A percentile compares a stretch with the other conserved stretches of the same genome.
phyloP scores from a whole-genome alignment of 768 basidiomycete species.

The Xanthoconium stramineum region DNA sequence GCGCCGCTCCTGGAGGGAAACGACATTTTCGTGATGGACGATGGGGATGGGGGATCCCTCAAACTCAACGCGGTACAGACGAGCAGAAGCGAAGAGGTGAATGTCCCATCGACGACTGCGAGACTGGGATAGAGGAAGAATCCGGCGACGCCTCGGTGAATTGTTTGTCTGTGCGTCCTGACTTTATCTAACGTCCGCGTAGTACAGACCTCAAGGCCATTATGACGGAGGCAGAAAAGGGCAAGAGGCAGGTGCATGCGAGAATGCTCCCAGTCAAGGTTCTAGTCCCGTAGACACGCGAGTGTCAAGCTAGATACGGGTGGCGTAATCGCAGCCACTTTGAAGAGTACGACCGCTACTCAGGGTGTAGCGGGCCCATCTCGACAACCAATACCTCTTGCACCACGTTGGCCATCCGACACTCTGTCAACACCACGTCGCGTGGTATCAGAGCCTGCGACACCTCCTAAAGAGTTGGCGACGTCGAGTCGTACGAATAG shows the following conservation, averaged over 20 bases:
- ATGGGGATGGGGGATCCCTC: conserved; percentile 43
- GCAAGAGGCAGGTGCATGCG: conserved; percentile 13
- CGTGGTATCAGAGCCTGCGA: conserved; percentile 6
- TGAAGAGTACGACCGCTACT: neutral
- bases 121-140: conserved; percentile 47
- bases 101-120: neutral
- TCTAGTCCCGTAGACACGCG: neutral
- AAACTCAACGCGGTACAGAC: conserved; percentile 16
- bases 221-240: conserved; percentile 72
- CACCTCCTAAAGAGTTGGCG: neutral
- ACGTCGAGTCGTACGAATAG: neutral
- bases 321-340: neutral
- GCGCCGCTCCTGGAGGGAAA: conserved; percentile 36
- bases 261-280: conserved; percentile 1
- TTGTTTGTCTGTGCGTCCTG: conserved; percentile 13
- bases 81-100: conserved; percentile 1
- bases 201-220: conserved; percentile 84
- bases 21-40: conserved; percentile 86
- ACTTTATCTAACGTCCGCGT: conserved; percentile 10
- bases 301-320: neutral
- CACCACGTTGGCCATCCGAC: conserved; percentile 8
- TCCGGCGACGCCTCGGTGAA: conserved; percentile 49
- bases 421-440: conserved; percentile 7
- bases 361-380: neutral
- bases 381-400: conserved; percentile 1